phyloP scores from a whole-genome alignment of 495 filamentous ascomycete genomes.

The Xylaria castorea region DNA sequence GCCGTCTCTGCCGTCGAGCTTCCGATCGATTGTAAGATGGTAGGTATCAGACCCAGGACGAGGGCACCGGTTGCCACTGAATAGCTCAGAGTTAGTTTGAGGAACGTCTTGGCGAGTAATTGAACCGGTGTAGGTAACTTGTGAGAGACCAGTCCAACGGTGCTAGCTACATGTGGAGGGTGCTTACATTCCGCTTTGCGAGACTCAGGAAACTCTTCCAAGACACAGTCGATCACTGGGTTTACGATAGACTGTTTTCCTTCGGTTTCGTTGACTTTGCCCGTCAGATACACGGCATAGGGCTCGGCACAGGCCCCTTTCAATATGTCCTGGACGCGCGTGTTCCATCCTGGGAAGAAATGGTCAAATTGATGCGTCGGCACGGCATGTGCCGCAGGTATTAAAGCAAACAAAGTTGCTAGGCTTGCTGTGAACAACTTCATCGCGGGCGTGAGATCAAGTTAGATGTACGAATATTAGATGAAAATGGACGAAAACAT shows the following conservation, averaged over 20 bases:
- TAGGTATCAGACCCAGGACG: conserved; percentile 29
- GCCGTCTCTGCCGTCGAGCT: conserved; percentile 27
- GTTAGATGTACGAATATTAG: neutral
- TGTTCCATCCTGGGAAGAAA: conserved; percentile 25
- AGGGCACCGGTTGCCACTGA: conserved; percentile 25
- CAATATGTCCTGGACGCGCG: conserved; percentile 9
- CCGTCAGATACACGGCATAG: conserved; percentile 24
- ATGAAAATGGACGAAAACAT: neutral
- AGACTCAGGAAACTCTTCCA: conserved; percentile 16
- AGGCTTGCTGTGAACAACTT: conserved; percentile 22
- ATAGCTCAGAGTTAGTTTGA: neutral
- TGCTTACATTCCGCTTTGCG: conserved; percentile 26
- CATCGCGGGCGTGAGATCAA: conserved; percentile 8
- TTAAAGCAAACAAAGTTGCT: conserved; percentile 5
- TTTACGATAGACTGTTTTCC: conserved; percentile 11
- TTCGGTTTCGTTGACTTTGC: neutral
- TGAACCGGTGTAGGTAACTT: neutral
- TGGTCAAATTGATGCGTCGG: conserved; percentile 25
- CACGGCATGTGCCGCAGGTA: neutral
- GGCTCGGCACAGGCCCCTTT: conserved; percentile 15
- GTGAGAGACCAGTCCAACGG: neutral
- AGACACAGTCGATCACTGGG: conserved; percentile 27
- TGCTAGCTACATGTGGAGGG: neutral
- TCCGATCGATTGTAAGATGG: conserved; percentile 25
- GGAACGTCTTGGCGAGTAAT: neutral